Evolutionary conservation across 768 basidiomycete genomes (phyloP).

Genomic region (Mycena epipterygia): DNA sequence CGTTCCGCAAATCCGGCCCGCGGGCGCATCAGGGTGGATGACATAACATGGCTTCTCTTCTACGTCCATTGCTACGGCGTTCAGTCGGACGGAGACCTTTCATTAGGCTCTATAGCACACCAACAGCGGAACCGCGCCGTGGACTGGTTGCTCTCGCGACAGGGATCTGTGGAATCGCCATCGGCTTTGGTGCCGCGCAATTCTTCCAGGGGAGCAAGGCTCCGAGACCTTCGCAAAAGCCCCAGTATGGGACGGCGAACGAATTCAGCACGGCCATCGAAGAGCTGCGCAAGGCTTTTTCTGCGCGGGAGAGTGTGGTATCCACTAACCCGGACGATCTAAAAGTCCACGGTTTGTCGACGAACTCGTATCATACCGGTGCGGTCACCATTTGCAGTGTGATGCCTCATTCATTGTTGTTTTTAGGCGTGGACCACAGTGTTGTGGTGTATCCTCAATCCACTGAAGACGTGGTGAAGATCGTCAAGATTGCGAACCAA

Average conservation of each 20-base stretch:
- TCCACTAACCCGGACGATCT: constrained; percentile 23
- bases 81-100: neutral
- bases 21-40: too few species aligned
- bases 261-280: constrained; percentile 23
- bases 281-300: constrained; percentile 2
- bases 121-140: neutral
- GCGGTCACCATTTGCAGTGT: neutral
- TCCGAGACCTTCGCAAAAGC: neutral
- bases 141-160: neutral
- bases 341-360: constrained; percentile 21
- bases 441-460: constrained; percentile 75
- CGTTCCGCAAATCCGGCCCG: too few species aligned
- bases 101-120: neutral
- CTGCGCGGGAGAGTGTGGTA: constrained; percentile 1
- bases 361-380: constrained; percentile 28
- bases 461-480: constrained; percentile 86
- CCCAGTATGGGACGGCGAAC: constrained; percentile 9
- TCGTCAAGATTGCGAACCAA: constrained; percentile 82
- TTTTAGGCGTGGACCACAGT: constrained; percentile 60
- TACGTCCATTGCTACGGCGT: constrained; percentile 12
- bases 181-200: constrained; percentile 15
- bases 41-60: constrained; percentile 22
- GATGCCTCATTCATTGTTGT: neutral
- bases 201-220: neutral
- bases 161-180: constrained; percentile 21